A percentile compares a stretch with the other conserved stretches of the same genome.
Conservation (phyloP, 306 rosid species). For the Prunus mira region DNA sequence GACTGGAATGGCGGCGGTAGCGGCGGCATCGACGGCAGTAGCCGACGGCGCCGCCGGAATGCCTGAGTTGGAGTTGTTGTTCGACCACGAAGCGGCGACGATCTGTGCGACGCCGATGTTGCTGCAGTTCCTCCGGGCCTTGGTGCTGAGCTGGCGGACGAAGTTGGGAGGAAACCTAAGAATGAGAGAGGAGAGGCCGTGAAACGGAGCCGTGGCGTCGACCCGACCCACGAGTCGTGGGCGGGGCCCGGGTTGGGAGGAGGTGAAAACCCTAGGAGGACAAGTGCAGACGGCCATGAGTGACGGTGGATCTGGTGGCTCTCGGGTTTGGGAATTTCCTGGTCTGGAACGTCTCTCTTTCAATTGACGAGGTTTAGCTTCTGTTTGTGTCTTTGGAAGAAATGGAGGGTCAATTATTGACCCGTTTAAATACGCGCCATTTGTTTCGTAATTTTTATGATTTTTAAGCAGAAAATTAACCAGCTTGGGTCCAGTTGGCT, state of each 20-base stretch:
- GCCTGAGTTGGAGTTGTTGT: conserved; percentile 39
- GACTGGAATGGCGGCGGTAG: conserved; percentile 40
- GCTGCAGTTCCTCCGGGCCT: conserved; percentile 94
- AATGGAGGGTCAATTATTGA: not conserved
- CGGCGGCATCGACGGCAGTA: conserved; percentile 48
- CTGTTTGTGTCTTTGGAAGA: not conserved
- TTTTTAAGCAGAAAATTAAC: not conserved
- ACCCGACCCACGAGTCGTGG: conserved; percentile 18
- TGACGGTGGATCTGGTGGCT: not conserved
- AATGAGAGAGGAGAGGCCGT: conserved; percentile 43
- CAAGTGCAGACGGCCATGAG: conserved; percentile 52
- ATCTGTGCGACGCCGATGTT: conserved; percentile 97
- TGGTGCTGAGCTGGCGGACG: conserved; percentile 84
- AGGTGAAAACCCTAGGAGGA: conserved; percentile 32
- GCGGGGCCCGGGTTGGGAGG: conserved; percentile 32
- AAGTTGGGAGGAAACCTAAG: conserved; percentile 87
- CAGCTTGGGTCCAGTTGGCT: not conserved
- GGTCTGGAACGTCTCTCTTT: no score
- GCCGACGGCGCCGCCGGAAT: conserved; percentile 47
- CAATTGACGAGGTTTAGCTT: not conserved
- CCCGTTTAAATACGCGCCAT: not conserved
- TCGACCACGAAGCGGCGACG: conserved; percentile 99
- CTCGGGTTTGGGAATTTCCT: not conserved
- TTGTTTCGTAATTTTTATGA: not conserved
- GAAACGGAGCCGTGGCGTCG: conserved; percentile 19